Conservation (phyloP, 176 grass and related monocot species). For the Thalia dealbata region DNA sequence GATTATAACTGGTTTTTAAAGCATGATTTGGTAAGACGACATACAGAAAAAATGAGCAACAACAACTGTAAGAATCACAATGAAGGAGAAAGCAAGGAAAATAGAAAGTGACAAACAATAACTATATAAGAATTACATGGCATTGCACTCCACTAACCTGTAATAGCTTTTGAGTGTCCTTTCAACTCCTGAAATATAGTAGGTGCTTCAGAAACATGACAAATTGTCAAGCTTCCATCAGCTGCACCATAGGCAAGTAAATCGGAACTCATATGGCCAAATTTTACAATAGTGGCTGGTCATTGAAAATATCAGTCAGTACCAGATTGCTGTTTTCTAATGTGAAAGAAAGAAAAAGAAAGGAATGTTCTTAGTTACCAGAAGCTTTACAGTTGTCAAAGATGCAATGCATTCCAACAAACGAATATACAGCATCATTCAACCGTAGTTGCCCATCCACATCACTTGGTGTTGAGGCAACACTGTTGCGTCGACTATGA, state of each 20-base stretch:
- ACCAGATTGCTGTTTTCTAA: background rate
- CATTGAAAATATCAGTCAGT: slow-evolving; percentile 14
- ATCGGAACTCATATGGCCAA: slow-evolving; percentile 77
- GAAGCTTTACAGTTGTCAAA: slow-evolving; percentile 91
- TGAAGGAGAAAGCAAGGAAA: background rate
- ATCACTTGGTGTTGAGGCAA: slow-evolving; percentile 58
- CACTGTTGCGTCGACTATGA: slow-evolving; percentile 36
- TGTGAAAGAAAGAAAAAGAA: slow-evolving; percentile 7
- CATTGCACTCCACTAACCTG: slow-evolving; percentile 41
- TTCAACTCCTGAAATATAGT: slow-evolving; percentile 62
- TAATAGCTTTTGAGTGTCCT: slow-evolving; percentile 93
- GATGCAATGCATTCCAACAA: slow-evolving; percentile 98
- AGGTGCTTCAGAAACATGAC: slow-evolving; percentile 80
- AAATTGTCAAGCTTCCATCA: slow-evolving; percentile 79
- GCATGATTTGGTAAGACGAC: background rate
- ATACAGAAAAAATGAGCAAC: background rate
- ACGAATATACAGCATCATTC: slow-evolving; percentile 67
- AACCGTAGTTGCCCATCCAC: slow-evolving; percentile 53
- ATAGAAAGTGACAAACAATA: background rate
- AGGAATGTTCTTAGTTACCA: slow-evolving; percentile 36
- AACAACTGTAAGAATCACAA: background rate
- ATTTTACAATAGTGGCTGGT: slow-evolving; percentile 83
- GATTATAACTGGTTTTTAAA: too few species aligned
- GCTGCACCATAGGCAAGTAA: slow-evolving; percentile 86
- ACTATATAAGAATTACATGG: background rate